Evolutionary conservation across 2,329 filamentous ascomycete genomes (phyloP).

Genomic region (Helotiales sp.): DNA sequence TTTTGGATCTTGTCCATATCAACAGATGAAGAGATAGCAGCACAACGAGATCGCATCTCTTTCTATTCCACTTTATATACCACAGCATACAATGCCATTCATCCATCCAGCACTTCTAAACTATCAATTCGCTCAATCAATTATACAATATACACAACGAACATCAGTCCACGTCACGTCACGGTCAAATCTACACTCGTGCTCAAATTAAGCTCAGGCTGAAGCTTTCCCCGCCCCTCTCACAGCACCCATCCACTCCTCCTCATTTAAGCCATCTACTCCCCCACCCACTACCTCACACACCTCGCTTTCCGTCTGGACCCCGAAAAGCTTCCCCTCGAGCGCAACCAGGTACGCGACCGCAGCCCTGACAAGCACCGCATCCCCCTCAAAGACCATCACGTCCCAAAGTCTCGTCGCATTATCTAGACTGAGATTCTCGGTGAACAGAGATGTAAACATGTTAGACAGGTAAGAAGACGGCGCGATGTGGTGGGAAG

Average conservation of each 20-base stretch:
- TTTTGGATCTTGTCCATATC: no score
- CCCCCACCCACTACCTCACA: conserved; percentile 28
- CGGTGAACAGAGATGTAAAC: conserved; percentile 69
- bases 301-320: conserved; percentile 30
- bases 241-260: conserved; percentile 38
- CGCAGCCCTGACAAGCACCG: conserved; percentile 70
- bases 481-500: conserved; percentile 51
- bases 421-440: conserved; percentile 68
- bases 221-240: conserved; percentile 36
- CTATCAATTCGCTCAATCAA: neutral
- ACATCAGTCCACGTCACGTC: no score
- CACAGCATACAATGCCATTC: no score
- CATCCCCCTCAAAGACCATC: conserved; percentile 81
- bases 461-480: conserved; percentile 62
- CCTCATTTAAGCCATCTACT: conserved; percentile 30
- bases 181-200: neutral
- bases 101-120: neutral
- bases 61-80: no score
- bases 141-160: no score
- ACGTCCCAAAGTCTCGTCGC: conserved; percentile 80
- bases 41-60: no score
- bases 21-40: no score
- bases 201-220: no score
- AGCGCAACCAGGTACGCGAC: conserved; percentile 65
- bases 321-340: conserved; percentile 56